Evolutionary conservation across 225 moss, liverwort and hornwort genomes (phyloP).

Genomic region (Antitrichia curtipendula): DNA sequence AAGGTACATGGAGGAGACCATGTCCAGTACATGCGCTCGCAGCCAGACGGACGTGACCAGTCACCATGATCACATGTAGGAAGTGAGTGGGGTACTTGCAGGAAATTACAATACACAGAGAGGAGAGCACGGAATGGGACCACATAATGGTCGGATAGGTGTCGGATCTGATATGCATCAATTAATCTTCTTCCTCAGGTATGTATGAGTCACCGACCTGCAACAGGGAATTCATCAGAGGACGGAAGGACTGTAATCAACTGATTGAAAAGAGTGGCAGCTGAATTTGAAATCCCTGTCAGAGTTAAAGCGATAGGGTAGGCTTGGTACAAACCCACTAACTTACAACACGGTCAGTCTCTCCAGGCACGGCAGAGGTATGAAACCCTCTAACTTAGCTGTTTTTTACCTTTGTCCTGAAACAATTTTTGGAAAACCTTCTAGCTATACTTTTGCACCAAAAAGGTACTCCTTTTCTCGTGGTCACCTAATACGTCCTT

Average conservation of each 20-base stretch:
- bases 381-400: neutral
- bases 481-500: neutral
- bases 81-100: neutral
- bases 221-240: neutral
- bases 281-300: neutral
- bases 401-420: neutral
- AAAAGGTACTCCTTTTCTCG: neutral
- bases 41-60: neutral
- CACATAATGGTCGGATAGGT: neutral
- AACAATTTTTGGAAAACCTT: neutral
- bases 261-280: neutral
- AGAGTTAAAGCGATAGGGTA: neutral
- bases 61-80: neutral
- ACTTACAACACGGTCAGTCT: neutral
- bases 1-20: neutral
- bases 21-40: neutral
- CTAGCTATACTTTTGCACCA: neutral
- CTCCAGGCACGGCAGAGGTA: neutral
- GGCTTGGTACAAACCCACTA: neutral
- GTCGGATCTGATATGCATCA: neutral
- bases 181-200: neutral
- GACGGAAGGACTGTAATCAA: neutral
- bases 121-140: neutral
- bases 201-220: slow-evolving; percentile 1
- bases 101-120: neutral